Base-by-base conservation (phyloP, 768 basidiomycete species). In the Leccinum broughii region DNA sequence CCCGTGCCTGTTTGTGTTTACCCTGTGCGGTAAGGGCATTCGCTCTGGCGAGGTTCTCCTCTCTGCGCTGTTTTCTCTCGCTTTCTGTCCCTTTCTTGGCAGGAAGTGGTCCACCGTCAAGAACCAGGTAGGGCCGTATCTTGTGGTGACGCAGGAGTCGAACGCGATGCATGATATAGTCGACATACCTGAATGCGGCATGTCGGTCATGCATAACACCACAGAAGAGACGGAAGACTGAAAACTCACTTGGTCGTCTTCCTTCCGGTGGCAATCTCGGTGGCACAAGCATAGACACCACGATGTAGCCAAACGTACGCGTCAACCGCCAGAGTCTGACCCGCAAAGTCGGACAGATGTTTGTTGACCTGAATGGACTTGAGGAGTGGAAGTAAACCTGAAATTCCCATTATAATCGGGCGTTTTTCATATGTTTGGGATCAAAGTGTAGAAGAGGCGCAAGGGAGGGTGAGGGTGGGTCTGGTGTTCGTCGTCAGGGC, bases 251-350 rank as follows among this genome's bases (percentile, higher is more conserved):
- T 95, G 59, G 83, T 85, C 0, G 95, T 96, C 57, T 74, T 77
- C 72, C 86, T 89, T 15, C 94, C 94, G 0, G 87, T 91, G 11
- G 93, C 95, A 49, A 99, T 75, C 62, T 98, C 94, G 11, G 90
- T 85, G 51, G 96, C 90, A 76, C 97, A 99, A 1, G 90, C 81
- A 71, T 91, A 94, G 7, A 92, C 85, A 8, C 95, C 96, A 67
- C 88, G 85, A 69, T 95, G 93, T 41, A 95, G 78, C 93, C 93
- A 95, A 58, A 94, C 95, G 72, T 99, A 99, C 46, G 88, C 95
- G 77, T 98, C 96, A 44, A 98, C 88, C 1, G 92, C 96, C 37
- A 98, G 76, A 2, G 88, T 92, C 71, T 94, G 86, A 14, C 92
- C 94, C 51, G 84, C 75, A 70, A 89, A 93, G 58, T 95, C 91